Conservation (phyloP, 768 basidiomycete genomes). For the Royoungia palumana region DNA sequence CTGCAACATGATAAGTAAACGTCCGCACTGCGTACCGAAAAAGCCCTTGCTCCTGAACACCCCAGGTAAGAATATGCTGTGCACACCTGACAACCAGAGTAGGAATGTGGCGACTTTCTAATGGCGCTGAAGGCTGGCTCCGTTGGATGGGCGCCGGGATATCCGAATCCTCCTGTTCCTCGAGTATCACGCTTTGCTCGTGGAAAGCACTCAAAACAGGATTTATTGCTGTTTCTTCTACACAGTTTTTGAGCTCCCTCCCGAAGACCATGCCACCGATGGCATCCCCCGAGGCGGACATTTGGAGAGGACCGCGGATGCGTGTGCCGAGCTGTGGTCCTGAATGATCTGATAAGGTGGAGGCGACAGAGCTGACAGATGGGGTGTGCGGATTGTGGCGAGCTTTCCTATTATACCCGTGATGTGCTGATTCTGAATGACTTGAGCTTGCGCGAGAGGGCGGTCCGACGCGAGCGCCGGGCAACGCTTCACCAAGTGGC, state of each 20-base stretch:
- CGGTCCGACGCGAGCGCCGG: slow-evolving; percentile 31
- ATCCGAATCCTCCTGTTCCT: background rate
- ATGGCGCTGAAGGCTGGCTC: slow-evolving; percentile 21
- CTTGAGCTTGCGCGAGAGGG: slow-evolving; percentile 41
- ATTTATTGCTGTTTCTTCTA: slow-evolving; percentile 54
- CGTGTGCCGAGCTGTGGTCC: slow-evolving; percentile 53
- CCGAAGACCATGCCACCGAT: slow-evolving; percentile 65
- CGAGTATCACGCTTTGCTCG: slow-evolving; percentile 1
- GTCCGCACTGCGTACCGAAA: slow-evolving; percentile 59
- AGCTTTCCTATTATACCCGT: slow-evolving; percentile 33
- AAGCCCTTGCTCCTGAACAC: slow-evolving; percentile 80
- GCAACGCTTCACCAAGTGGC: slow-evolving; percentile 41
- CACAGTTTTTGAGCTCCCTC: slow-evolving; percentile 51
- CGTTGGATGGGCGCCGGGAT: background rate
- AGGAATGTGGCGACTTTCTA: slow-evolving; percentile 58
- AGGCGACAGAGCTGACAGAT: slow-evolving; percentile 51
- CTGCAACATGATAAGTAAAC: background rate
- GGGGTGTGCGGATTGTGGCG: slow-evolving; percentile 58
- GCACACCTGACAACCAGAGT: slow-evolving; percentile 79
- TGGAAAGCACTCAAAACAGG: slow-evolving; percentile 10
- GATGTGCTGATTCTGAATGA: slow-evolving; percentile 29
- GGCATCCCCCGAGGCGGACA: slow-evolving; percentile 31
- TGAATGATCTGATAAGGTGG: slow-evolving; percentile 49
- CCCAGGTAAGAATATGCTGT: slow-evolving; percentile 80
- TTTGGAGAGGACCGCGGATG: slow-evolving; percentile 52